phyloP scores from a whole-genome alignment of 2,329 filamentous ascomycete species.

The Claviceps africana region DNA sequence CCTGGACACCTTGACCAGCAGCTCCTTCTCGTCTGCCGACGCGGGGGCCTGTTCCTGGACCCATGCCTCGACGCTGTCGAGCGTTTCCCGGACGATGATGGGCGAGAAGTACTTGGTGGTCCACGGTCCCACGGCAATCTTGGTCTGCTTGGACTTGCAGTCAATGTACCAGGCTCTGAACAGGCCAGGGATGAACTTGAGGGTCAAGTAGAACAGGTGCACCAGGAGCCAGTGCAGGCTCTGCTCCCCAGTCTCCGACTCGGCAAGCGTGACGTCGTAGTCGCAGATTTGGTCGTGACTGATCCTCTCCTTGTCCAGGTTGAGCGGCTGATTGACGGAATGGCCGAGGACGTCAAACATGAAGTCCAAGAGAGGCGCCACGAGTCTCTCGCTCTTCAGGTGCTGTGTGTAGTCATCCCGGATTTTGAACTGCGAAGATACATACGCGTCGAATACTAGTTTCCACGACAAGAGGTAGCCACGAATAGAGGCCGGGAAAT shows the following conservation, averaged over 20 bases:
- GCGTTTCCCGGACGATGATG: slow-evolving; percentile 48
- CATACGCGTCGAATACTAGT: slow-evolving; percentile 76
- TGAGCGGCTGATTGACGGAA: slow-evolving; percentile 57
- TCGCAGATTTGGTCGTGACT: slow-evolving; percentile 38
- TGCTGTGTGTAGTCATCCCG: slow-evolving; percentile 67
- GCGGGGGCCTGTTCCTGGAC: slow-evolving; percentile 35
- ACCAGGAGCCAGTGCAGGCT: slow-evolving; percentile 73
- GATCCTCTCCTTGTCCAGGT: slow-evolving; percentile 55
- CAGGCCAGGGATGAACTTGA: slow-evolving; percentile 63
- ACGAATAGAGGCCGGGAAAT: slow-evolving; percentile 56
- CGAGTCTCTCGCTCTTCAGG: slow-evolving; percentile 58
- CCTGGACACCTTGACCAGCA: slow-evolving; percentile 56
- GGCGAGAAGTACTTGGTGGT: slow-evolving; percentile 73
- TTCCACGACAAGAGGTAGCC: slow-evolving; percentile 83
- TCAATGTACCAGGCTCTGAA: slow-evolving; percentile 78
- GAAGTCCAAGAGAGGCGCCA: slow-evolving; percentile 60
- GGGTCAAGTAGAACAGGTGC: slow-evolving; percentile 70
- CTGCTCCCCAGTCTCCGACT: slow-evolving; percentile 49
- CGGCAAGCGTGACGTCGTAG: slow-evolving; percentile 38
- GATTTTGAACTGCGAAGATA: slow-evolving; percentile 64
- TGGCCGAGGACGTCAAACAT: slow-evolving; percentile 77
- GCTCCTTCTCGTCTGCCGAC: slow-evolving; percentile 37
- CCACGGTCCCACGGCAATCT: slow-evolving; percentile 67
- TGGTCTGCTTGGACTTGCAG: slow-evolving; percentile 67
- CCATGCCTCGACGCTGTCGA: slow-evolving; percentile 59